phyloP scores from a whole-genome alignment of 2,329 filamentous ascomycete genomes.

The Botrytis squamosa region DNA sequence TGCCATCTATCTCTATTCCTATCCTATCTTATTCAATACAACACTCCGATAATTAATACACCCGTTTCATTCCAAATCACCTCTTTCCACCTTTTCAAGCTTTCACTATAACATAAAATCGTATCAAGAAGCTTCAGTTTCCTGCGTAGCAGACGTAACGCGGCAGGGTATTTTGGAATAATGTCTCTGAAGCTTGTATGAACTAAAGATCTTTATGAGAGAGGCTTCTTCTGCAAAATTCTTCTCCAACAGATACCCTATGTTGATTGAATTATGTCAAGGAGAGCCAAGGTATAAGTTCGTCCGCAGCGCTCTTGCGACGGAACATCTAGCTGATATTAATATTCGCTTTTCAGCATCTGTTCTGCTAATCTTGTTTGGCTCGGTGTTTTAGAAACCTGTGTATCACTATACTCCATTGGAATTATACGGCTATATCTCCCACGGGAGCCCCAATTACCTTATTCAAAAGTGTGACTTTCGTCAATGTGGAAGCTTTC shows the following conservation, averaged over 20 bases:
- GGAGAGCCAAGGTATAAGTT: background rate
- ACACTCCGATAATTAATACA: background rate
- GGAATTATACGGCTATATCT: fast-evolving
- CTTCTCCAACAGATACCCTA: background rate
- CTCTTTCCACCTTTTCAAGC: too few relatives aligned
- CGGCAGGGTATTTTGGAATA: background rate
- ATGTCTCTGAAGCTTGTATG: background rate
- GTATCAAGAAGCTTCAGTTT: background rate
- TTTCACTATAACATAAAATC: background rate
- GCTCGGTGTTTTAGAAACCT: background rate
- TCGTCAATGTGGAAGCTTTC: background rate
- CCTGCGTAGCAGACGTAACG: background rate
- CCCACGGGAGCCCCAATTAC: background rate
- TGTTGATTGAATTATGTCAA: background rate
- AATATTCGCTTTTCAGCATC: background rate
- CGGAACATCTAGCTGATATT: background rate
- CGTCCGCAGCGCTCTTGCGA: background rate
- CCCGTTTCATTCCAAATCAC: background rate
- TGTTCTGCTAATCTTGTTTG: background rate
- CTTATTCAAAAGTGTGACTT: background rate
- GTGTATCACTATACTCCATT: background rate
- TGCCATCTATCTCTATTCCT: background rate
- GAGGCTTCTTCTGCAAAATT: background rate
- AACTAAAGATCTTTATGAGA: background rate
- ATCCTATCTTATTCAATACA: background rate